Base-by-base conservation (phyloP, 495 filamentous ascomycete genomes). In the Darksidea phi region DNA sequence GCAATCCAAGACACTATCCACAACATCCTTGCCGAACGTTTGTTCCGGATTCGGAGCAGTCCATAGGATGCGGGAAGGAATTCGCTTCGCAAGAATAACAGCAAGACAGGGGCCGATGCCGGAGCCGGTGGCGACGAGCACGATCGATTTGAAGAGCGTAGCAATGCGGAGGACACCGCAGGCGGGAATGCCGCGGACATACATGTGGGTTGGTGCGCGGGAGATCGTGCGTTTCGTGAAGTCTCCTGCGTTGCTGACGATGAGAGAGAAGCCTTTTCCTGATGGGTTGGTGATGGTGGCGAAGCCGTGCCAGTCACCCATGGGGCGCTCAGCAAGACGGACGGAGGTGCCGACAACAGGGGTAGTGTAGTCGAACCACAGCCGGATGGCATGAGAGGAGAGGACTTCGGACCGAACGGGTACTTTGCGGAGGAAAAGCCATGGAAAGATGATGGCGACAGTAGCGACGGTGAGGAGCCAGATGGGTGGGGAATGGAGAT, bases 1-100 rank as follows among this genome's bases (percentile, higher is more conserved):
- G 63, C 80, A 77, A 11, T 65, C 61, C 10, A 69, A 63, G 11
- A 86, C 83, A 4, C 77, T 63, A n/a, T 79, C 70, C 20, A 84
- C 54, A 56, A 85, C 76, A 8, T 70, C 73, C 28, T 77, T 69
- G 15, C 82, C 81, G 60, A 82, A 86, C 1, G 83, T 85, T 58
- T 72, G 68, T 37, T 75, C 63, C 1, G 84, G 84, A 13, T 76
- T 74, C 3, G 78, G 76, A 12, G 83, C 81, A 45, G 79, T 80
- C 84, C 84, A 87, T 36, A 87, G 71, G 1, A 87, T 76, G 0
- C 84, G 81, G 59, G 81, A 74, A 0, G 75, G 75, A 2, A 45
- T 67, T 34, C 54, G 58, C 1, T 62, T 57, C 6, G 58, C 53
- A n/a, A 56, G 28, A 18, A 67, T 67, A 18, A 67, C 53, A 10